Evolutionary conservation across 148 eudicot genomes (phyloP).

Genomic region (Pharnaceum exiguum): DNA sequence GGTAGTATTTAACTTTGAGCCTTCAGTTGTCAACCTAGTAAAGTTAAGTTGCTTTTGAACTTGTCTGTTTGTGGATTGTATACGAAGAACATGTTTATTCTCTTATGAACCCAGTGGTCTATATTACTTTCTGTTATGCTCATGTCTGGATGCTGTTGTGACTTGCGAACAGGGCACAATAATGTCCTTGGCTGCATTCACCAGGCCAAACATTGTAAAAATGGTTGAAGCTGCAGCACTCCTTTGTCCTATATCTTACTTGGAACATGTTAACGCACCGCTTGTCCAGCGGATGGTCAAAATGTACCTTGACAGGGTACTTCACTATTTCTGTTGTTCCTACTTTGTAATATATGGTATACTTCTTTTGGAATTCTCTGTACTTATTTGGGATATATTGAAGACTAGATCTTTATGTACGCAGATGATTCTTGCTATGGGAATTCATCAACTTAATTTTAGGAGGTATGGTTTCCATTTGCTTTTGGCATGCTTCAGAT

Average conservation of each 20-base stretch:
- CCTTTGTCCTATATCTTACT: slow-evolving; percentile 87
- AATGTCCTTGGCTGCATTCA: slow-evolving; percentile 87
- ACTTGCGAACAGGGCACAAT: slow-evolving; percentile 71
- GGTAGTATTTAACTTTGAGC: slow-evolving; percentile 36
- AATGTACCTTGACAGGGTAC: slow-evolving; percentile 82
- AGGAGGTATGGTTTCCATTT: slow-evolving; percentile 45
- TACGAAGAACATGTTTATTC: neutral
- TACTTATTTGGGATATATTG: neutral
- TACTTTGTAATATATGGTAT: neutral
- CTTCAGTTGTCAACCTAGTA: neutral
- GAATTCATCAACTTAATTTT: slow-evolving; percentile 87
- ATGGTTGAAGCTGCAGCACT: slow-evolving; percentile 95
- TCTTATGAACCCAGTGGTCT: neutral
- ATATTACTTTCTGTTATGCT: neutral
- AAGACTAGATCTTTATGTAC: neutral
- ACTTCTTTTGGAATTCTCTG: slow-evolving; percentile 6
- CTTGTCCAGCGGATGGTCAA: slow-evolving; percentile 66
- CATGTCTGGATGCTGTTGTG: neutral
- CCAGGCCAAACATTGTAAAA: slow-evolving; percentile 65
- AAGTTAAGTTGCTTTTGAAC: neutral
- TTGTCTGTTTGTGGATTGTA: too few species aligned
- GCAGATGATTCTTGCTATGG: slow-evolving; percentile 78
- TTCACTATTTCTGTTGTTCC: neutral
- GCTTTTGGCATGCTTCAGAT: neutral
- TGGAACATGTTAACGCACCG: slow-evolving; percentile 70